A percentile compares a stretch with the other conserved stretches of the same genome.
Evolutionary conservation across 73 alveolate species (phyloP).

Genomic region (Stentor roeselii): DNA sequence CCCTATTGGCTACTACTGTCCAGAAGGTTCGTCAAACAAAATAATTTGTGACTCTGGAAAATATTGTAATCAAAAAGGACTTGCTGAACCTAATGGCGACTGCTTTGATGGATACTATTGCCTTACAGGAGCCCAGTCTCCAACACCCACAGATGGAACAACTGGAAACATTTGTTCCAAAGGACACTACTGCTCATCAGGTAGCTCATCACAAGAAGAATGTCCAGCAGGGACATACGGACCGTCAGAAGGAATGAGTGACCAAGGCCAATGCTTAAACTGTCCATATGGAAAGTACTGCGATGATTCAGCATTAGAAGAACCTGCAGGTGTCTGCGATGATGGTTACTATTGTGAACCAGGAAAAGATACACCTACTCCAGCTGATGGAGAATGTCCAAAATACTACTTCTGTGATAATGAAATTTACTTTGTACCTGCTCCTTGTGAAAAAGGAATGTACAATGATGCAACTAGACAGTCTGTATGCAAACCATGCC

Average conservation of each 20-base stretch:
- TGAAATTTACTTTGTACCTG: constrained; percentile 37
- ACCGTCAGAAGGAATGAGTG: constrained; percentile 26
- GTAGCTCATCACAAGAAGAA: constrained; percentile 35
- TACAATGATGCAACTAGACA: constrained; percentile 38
- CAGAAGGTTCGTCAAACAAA: constrained; percentile 46
- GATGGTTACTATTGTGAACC: constrained; percentile 67
- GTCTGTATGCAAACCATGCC: constrained; percentile 49
- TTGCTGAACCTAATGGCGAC: constrained; percentile 38
- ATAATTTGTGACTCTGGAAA: constrained; percentile 58
- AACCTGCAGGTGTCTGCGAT: constrained; percentile 57
- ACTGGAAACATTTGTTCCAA: constrained; percentile 54
- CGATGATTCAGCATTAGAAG: constrained; percentile 38
- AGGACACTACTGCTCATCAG: constrained; percentile 65
- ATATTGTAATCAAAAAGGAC: constrained; percentile 39
- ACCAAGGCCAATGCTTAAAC: constrained; percentile 33
- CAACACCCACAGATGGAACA: constrained; percentile 57
- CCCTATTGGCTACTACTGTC: constrained; percentile 67
- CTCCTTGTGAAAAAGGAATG: constrained; percentile 38
- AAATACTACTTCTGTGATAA: constrained; percentile 49
- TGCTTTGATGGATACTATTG: constrained; percentile 68
- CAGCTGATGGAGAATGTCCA: constrained; percentile 40
- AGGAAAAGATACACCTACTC: constrained; percentile 27
- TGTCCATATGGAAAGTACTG: constrained; percentile 69
- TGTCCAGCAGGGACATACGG: constrained; percentile 72
- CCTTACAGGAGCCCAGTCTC: constrained; percentile 31